Percentiles rank a stretch among this genome's conserved stretches.
Evolutionary conservation across 2,329 filamentous ascomycete species (phyloP).

Genomic region (Thielaviopsis populi): DNA sequence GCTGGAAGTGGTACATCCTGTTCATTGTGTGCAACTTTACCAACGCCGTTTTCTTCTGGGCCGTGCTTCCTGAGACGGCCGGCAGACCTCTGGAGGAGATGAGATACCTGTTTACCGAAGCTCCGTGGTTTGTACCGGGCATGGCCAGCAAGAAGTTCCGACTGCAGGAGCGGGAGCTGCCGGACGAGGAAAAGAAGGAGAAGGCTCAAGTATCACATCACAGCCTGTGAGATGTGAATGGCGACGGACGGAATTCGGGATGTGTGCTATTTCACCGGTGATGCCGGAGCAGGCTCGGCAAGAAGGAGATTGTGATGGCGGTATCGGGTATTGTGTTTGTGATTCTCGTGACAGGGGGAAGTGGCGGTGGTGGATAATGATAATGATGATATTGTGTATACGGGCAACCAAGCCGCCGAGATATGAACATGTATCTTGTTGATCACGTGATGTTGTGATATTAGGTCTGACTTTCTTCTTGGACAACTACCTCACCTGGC

Average conservation of each 20-base stretch:
- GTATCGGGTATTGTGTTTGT: background rate
- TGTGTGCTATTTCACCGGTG: background rate
- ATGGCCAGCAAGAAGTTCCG: conserved; percentile 33
- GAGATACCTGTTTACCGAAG: conserved; percentile 50
- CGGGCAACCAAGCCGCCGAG: background rate
- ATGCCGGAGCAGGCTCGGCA: background rate
- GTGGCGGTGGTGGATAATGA: background rate
- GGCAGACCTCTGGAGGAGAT: conserved; percentile 52
- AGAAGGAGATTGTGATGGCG: background rate
- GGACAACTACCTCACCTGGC: no score
- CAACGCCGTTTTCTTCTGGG: conserved; percentile 40
- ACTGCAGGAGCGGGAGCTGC: conserved; percentile 40
- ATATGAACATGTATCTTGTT: background rate
- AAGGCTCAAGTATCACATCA: conserved; percentile 8
- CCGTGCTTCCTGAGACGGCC: conserved; percentile 50
- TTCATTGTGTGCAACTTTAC: conserved; percentile 44
- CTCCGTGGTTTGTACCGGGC: conserved; percentile 45
- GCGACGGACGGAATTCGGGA: background rate
- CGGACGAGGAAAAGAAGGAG: conserved; percentile 38
- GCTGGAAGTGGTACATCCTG: conserved; percentile 35
- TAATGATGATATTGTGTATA: background rate
- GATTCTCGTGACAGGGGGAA: background rate
- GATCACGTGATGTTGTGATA: background rate
- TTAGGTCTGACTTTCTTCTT: no score
- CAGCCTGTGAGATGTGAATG: background rate